Evolutionary conservation across 768 basidiomycete species (phyloP).

Genomic region (Agaricus sinodeliciosus): DNA sequence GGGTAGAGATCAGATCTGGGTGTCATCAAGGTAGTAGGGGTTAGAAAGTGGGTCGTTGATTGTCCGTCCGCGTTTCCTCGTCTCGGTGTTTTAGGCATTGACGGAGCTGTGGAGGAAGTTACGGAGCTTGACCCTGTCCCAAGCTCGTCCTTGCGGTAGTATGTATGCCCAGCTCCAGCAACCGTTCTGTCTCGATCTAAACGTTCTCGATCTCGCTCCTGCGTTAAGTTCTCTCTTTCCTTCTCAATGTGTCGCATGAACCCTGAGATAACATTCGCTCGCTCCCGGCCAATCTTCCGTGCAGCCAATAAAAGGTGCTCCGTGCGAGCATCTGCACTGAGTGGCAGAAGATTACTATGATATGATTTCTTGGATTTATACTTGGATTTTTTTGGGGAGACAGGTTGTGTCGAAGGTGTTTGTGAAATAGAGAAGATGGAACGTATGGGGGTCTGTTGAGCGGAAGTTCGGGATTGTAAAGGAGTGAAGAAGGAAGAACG

Average conservation of each 20-base stretch:
- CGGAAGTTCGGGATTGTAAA: not conserved
- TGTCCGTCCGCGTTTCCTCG: constrained; percentile 7
- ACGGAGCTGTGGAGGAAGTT: constrained; percentile 6
- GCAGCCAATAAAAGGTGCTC: constrained; percentile 71
- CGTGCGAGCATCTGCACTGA: constrained; percentile 57
- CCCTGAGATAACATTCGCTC: constrained; percentile 51
- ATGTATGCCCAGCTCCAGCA: constrained; percentile 15
- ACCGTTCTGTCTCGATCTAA: constrained; percentile 23
- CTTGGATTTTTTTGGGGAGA: constrained; percentile 10
- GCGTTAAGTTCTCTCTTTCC: constrained; percentile 28
- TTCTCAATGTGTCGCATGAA: constrained; percentile 31
- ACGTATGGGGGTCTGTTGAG: constrained; percentile 1
- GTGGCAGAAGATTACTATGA: constrained; percentile 15
- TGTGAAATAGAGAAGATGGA: constrained; percentile 12
- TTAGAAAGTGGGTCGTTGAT: constrained; percentile 4
- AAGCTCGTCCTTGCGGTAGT: constrained; percentile 16
- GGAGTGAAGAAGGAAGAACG: not conserved
- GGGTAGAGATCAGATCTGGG: constrained; percentile 1
- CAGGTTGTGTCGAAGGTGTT: constrained; percentile 11
- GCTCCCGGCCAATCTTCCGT: constrained; percentile 58
- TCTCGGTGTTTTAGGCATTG: constrained; percentile 18
- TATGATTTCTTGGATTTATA: constrained; percentile 10
- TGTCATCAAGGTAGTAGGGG: constrained; percentile 2
- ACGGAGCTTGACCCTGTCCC: constrained; percentile 13
- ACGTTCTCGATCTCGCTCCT: constrained; percentile 23